Evolutionary conservation across 1,284 basidiomycete genomes (phyloP), one percentile per base, ranked within the genome.

Genomic region (Pyrrhoderma lamaoense): DNA sequence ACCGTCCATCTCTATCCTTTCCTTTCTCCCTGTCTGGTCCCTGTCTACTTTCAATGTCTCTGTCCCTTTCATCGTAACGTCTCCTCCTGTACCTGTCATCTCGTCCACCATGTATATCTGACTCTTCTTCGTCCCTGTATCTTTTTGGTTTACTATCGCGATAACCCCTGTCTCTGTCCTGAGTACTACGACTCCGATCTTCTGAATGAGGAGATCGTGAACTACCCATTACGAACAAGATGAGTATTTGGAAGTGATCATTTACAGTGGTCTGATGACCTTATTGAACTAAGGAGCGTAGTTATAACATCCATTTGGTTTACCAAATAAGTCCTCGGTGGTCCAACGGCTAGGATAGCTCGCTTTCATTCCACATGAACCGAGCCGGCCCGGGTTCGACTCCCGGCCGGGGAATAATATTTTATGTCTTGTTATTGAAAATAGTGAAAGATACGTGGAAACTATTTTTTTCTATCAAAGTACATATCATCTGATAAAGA

Each of bases 301-400:
- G 35, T 48, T 13, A 39, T 18, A 25, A 2, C 39, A 19, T 42
- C n/a, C n/a, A 27, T 18, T n/a, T 7, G 3, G n/a, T 4, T 16
- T 39, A 25, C 18, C 22, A 34, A 37, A 51, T 8, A 45, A 35
- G 38, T 53, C 52, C 52, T 48, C 45, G 52, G 45, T 53, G 52
- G 52, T 53, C 52, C 52, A 53, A 53, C 52, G 52, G 52, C 52
- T 53, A 53, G 52, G 52, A 53, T 53, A 42, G 39, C 52, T 47
- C 51, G 52, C 47, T 45, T 51, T 56, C 47, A 54, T 36, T 36
- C 45, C 23, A 4, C 42, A 4, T 39, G 45, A 18, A 9, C 47
- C 42, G 45, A 46, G 43, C 34, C 47, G 47, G 46, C 52, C 59
- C 51, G 58, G 59, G 59, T 60, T 60, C 59, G 55, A 60, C 58